A percentile compares a stretch with the other conserved stretches of the same genome.
Conservation (phyloP, 176 grass and related monocot genomes). For the Eremochloa ophiuroides region DNA sequence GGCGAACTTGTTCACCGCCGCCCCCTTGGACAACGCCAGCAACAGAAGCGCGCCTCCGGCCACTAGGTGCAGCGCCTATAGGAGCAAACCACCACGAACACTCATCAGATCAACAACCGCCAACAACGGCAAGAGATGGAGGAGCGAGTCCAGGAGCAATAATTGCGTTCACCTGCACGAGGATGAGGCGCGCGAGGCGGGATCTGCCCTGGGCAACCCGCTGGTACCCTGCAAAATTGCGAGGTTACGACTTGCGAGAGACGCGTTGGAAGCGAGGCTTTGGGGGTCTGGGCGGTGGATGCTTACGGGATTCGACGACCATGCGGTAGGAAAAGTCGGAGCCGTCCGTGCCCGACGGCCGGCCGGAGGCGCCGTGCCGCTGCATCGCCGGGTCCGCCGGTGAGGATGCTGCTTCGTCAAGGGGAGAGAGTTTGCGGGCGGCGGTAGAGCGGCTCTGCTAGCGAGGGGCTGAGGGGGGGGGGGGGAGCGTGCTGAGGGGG, state of each 20-base stretch:
- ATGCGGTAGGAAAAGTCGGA: conserved; percentile 94
- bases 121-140: background rate
- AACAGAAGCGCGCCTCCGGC: conserved; percentile 45
- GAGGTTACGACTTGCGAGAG: background rate
- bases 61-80: conserved; percentile 52
- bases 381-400: conserved; percentile 31
- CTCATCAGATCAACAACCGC: conserved; percentile 24
- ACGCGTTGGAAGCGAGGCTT: background rate
- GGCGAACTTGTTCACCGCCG: conserved; percentile 53
- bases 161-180: conserved; percentile 47
- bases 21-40: conserved; percentile 36
- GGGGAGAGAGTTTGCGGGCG: no score
- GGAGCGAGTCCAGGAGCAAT: background rate
- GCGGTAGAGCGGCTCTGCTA: no score
- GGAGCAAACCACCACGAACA: conserved; percentile 9
- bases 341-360: conserved; percentile 77
- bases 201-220: conserved; percentile 70
- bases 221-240: conserved; percentile 69
- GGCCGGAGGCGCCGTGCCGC: conserved; percentile 32
- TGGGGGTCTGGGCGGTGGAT: background rate
- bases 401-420: background rate
- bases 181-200: conserved; percentile 59
- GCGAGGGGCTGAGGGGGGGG: no score
- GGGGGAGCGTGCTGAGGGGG: no score
- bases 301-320: conserved; percentile 92